These are phyloP conservation scores for Syzygium aqueum DNA, from an alignment of 345 rosid genomes.

Conservation along the genomic window DNA sequence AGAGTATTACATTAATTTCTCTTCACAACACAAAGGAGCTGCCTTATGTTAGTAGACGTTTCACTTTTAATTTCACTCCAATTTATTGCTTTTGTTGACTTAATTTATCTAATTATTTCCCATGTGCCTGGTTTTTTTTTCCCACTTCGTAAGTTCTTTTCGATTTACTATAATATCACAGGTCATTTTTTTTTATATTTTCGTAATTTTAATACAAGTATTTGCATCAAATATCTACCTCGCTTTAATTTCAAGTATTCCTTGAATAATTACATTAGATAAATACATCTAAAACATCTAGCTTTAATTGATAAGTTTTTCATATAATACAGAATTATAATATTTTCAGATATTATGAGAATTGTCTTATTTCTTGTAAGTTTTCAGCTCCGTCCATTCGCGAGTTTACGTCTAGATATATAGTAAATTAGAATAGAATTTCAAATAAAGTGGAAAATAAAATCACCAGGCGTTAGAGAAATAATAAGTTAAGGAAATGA, in stretches of 20 bases:
- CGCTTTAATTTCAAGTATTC: not conserved
- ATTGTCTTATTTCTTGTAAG: not conserved
- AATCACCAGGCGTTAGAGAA: not conserved
- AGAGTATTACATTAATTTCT: too few relatives aligned
- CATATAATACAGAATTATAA: not conserved
- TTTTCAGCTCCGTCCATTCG: not conserved
- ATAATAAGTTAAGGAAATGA: not conserved
- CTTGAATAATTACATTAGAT: rapidly evolving
- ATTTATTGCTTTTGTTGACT: not conserved
- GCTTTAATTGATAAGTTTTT: not conserved
- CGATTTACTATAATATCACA: not conserved
- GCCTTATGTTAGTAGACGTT: not conserved
- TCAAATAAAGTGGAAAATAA: not conserved
- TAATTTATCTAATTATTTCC: not conserved
- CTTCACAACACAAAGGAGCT: not conserved
- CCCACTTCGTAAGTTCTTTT: not conserved
- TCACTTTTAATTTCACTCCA: not conserved
- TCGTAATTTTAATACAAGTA: not conserved
- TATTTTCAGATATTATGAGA: not conserved
- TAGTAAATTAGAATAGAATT: not conserved
- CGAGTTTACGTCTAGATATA: not conserved
- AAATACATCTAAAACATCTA: not conserved
- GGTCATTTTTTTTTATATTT: not conserved
- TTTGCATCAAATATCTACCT: not conserved
- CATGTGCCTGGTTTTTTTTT: not conserved